Evolutionary conservation across 2,329 filamentous ascomycete genomes (phyloP).

Genomic region (Monosporascus ibericus): DNA sequence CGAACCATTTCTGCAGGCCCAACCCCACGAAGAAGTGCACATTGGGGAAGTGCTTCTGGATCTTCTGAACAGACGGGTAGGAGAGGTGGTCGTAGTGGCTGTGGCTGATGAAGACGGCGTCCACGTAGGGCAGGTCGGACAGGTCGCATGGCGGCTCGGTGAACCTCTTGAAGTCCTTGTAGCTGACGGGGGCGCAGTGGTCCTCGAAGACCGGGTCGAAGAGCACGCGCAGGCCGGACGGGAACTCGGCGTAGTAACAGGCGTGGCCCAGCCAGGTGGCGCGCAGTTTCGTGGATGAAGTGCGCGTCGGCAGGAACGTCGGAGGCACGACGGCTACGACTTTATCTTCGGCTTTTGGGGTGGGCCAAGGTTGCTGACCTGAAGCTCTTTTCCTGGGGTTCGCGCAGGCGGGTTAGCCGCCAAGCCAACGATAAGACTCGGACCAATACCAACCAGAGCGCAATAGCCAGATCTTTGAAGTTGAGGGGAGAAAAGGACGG

Average conservation of each 20-base stretch:
- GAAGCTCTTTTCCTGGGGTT: slow-evolving; percentile 14
- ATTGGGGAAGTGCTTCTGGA: slow-evolving; percentile 65
- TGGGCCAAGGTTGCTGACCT: slow-evolving; percentile 47
- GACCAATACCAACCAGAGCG: slow-evolving; percentile 11
- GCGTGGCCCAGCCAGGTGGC: slow-evolving; percentile 95
- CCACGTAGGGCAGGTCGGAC: slow-evolving; percentile 68
- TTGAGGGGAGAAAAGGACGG: slow-evolving; percentile 33
- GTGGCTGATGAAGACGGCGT: slow-evolving; percentile 78
- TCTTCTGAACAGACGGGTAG: slow-evolving; percentile 64
- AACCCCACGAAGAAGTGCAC: slow-evolving; percentile 86
- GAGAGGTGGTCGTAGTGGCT: slow-evolving; percentile 93
- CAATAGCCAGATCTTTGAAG: slow-evolving; percentile 3
- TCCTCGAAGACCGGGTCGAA: slow-evolving; percentile 93
- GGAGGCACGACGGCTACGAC: slow-evolving; percentile 61
- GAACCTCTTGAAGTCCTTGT: slow-evolving; percentile 68
- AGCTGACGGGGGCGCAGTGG: slow-evolving; percentile 71
- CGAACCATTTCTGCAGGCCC: slow-evolving; percentile 80
- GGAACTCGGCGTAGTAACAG: slow-evolving; percentile 89
- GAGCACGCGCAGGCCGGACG: slow-evolving; percentile 75
- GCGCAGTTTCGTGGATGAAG: slow-evolving; percentile 54
- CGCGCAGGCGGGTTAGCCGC: not conserved
- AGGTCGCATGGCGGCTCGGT: slow-evolving; percentile 72
- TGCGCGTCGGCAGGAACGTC: slow-evolving; percentile 56
- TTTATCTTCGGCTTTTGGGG: slow-evolving; percentile 49
- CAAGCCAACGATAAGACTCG: not conserved